Conservation (phyloP, 108 stramenopile species). For the Discostella stelligeroides region DNA sequence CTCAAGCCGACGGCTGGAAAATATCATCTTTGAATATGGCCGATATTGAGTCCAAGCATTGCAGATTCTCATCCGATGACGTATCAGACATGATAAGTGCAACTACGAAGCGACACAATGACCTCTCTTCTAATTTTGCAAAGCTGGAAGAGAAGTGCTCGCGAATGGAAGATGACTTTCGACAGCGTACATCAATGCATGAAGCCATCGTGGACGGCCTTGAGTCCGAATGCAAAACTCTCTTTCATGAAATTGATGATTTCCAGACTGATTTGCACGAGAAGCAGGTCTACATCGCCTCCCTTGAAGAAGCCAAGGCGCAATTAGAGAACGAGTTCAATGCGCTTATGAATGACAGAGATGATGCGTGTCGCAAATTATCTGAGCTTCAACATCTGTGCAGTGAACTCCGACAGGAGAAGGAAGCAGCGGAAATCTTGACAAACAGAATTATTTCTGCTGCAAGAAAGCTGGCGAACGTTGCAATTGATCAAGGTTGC, state of each 20-base stretch:
- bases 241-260: constrained; percentile 24
- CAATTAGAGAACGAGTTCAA: constrained; percentile 20
- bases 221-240: constrained; percentile 27
- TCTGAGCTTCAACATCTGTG: constrained; percentile 22
- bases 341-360: constrained; percentile 23
- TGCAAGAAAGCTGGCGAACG: constrained; percentile 16
- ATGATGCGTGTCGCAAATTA: constrained; percentile 14
- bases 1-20: constrained; percentile 24
- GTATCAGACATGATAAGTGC: background rate
- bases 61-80: constrained; percentile 2
- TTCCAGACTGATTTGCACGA: constrained; percentile 1
- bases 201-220: constrained; percentile 40
- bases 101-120: constrained; percentile 12
- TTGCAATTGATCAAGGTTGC: constrained; percentile 11
- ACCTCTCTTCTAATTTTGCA: constrained; percentile 15
- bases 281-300: constrained; percentile 18
- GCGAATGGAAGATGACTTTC: constrained; percentile 16
- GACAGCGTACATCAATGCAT: constrained; percentile 38
- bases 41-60: background rate
- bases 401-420: constrained; percentile 28
- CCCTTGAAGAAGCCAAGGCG: constrained; percentile 29
- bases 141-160: constrained; percentile 31
- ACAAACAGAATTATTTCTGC: constrained; percentile 23
- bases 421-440: constrained; percentile 14
- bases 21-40: constrained; percentile 11